Evolutionary conservation across 2,329 filamentous ascomycete genomes (phyloP).

Genomic region (Arthrobotrys entomopaga): DNA sequence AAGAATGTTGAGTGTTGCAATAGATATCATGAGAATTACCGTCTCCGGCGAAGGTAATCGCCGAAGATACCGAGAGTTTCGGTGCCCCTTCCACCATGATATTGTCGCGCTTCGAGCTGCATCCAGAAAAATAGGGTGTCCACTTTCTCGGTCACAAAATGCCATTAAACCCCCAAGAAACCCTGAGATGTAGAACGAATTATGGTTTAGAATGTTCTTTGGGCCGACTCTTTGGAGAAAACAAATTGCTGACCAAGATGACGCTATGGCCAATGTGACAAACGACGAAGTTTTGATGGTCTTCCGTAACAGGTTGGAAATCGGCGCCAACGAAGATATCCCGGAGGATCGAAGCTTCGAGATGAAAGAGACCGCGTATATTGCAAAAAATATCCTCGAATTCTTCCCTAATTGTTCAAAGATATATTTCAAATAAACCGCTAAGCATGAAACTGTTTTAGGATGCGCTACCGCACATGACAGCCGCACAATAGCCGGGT

Average conservation of each 20-base stretch:
- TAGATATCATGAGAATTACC: slow-evolving; percentile 28
- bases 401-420: slow-evolving; percentile 26
- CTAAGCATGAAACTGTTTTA: slow-evolving; percentile 31
- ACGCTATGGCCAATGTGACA: slow-evolving; percentile 25
- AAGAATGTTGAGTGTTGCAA: slow-evolving; percentile 33
- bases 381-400: slow-evolving; percentile 2
- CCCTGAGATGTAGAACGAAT: slow-evolving; percentile 32
- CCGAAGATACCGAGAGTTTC: slow-evolving; percentile 12
- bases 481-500: slow-evolving; percentile 40
- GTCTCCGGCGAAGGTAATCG: slow-evolving; percentile 22
- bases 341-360: slow-evolving; percentile 18
- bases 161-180: slow-evolving; percentile 40
- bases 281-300: slow-evolving; percentile 31
- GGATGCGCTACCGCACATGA: slow-evolving; percentile 51
- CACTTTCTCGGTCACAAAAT: slow-evolving; percentile 26
- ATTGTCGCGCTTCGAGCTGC: slow-evolving; percentile 26
- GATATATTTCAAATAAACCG: slow-evolving; percentile 23
- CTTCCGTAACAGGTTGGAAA: slow-evolving; percentile 13
- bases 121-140: slow-evolving; percentile 30
- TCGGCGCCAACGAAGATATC: not conserved
- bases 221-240: slow-evolving; percentile 32
- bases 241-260: slow-evolving; percentile 47
- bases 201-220: slow-evolving; percentile 12
- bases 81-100: slow-evolving; percentile 43
- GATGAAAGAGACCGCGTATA: slow-evolving; percentile 27